Evolutionary conservation across 257 asterid species (phyloP), one percentile per base, ranked within the genome.

Genomic region (Solanum dulcamara): DNA sequence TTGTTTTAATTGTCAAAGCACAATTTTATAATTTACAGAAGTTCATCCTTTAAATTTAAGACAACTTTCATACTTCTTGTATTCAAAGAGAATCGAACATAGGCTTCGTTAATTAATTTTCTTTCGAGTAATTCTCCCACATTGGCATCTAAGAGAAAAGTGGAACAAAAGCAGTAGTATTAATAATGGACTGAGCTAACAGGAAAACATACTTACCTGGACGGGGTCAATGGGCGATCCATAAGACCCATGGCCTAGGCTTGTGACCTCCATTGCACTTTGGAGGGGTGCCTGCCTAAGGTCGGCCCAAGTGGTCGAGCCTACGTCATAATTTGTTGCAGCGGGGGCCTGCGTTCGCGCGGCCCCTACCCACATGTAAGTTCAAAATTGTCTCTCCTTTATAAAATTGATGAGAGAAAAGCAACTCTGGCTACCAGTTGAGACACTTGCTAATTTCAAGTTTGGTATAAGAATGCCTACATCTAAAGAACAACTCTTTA

Each of bases 251-350:
- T 70, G 91, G 80, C 89, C 84, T 90, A 64, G 88, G 80, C 4
- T 42, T 59, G 85, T 81, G 86, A 85, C 89, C 46, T 85, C 22
- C 87, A 89, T 80, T 86, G 92, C 89, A 88, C 88, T 59, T 68
- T 0, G 86, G 67, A 85, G 85, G 89, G 90, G 88, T 37, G 85
- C 89, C 26, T 7, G n/a, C 53, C 70, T 82, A 85, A 84, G 87
- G 26, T 67, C 15, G 77, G 46, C 46, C 44, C 46, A 33, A 17
- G 42, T 3, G 75, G 26, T 33, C 3, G 74, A 66, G 74, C 24
- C n/a, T 66, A 14, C 0, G 74, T 66, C 40, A 30, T 30, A 67
- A 67, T 67, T 32, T 67, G 26, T 67, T 20, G 24, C 15, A 8
- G 15, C 0, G 75, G 44, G 75, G 26, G 42, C n/a, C 3, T 67